Evolutionary conservation across 2,329 filamentous ascomycete genomes (phyloP).

Genomic region (Penicillium rolfsii): DNA sequence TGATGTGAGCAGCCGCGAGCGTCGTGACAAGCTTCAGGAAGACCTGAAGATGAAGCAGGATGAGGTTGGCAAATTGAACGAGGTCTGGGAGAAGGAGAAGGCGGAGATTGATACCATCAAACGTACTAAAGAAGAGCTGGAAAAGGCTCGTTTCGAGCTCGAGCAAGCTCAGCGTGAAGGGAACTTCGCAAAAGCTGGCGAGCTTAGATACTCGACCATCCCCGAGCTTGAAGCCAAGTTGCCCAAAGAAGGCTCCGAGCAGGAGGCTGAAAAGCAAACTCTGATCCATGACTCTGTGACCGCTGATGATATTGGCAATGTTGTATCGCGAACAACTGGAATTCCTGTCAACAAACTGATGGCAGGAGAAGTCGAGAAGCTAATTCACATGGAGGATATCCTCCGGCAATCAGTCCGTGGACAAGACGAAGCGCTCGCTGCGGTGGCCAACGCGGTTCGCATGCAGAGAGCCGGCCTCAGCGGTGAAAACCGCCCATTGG

Average conservation of each 20-base stretch:
- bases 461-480: slow-evolving; percentile 91
- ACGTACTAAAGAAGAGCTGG: slow-evolving; percentile 82
- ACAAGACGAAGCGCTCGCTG: slow-evolving; percentile 89
- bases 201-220: slow-evolving; percentile 86
- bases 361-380: slow-evolving; percentile 88
- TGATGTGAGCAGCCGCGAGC: slow-evolving; percentile 84
- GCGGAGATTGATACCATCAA: slow-evolving; percentile 86
- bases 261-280: slow-evolving; percentile 53
- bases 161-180: slow-evolving; percentile 86
- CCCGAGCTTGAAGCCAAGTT: slow-evolving; percentile 78
- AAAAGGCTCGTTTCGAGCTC: slow-evolving; percentile 80
- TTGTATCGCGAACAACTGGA: slow-evolving; percentile 88
- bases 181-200: slow-evolving; percentile 87
- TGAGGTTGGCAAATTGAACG: slow-evolving; percentile 72
- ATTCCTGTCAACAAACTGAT: slow-evolving; percentile 93
- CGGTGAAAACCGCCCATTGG: slow-evolving; percentile 86
- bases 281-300: slow-evolving; percentile 95
- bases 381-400: slow-evolving; percentile 93
- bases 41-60: slow-evolving; percentile 76
- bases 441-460: slow-evolving; percentile 89
- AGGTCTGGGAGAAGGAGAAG: slow-evolving; percentile 88
- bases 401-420: slow-evolving; percentile 82
- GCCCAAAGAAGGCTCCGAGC: slow-evolving; percentile 69
- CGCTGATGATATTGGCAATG: slow-evolving; percentile 87
- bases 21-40: slow-evolving; percentile 80